Base-by-base conservation (phyloP, 139 green algal genomes). In the Gonium pectorale region DNA sequence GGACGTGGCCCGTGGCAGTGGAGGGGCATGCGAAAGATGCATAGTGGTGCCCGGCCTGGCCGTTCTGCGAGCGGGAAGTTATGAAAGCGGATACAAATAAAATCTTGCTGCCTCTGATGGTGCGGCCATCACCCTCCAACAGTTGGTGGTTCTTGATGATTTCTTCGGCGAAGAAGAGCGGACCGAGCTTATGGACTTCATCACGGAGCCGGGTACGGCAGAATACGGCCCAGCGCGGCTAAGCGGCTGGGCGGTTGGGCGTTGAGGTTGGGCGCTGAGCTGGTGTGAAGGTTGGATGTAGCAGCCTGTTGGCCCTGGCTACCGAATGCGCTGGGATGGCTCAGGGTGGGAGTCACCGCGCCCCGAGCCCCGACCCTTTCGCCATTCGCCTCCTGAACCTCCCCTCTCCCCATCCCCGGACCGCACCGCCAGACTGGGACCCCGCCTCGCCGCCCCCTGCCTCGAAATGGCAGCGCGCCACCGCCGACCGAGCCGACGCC, bases 61-160 rank as follows among this genome's bases (percentile, higher is more conserved):
- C n/a, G n/a, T n/a, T n/a, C n/a, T n/a, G n/a, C n/a, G n/a, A n/a
- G n/a, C n/a, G n/a, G n/a, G n/a, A n/a, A n/a, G n/a, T n/a, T n/a
- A n/a, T n/a, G n/a, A n/a, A n/a, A n/a, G n/a, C n/a, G n/a, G n/a
- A n/a, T n/a, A n/a, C n/a, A n/a, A n/a, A n/a, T n/a, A n/a, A n/a
- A n/a, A n/a, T n/a, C n/a, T n/a, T n/a, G n/a, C n/a, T n/a, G n/a
- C n/a, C n/a, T n/a, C n/a, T n/a, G n/a, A n/a, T n/a, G n/a, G n/a
- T n/a, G n/a, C n/a, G n/a, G n/a, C n/a, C n/a, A n/a, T n/a, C n/a
- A n/a, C n/a, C n/a, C n/a, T n/a, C n/a, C n/a, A n/a, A 5, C 89
- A 93, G 40, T 38, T 94, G 22, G 86, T 95, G 19, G 94, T 95
- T 5, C 59, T 96, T 17, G 92, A 97, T 60, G 77, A 90, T 46